Percentiles rank a stretch among this genome's conserved stretches.
phyloP scores from a whole-genome alignment of 2,329 filamentous ascomycete genomes.

The Drechmeria coniospora region DNA sequence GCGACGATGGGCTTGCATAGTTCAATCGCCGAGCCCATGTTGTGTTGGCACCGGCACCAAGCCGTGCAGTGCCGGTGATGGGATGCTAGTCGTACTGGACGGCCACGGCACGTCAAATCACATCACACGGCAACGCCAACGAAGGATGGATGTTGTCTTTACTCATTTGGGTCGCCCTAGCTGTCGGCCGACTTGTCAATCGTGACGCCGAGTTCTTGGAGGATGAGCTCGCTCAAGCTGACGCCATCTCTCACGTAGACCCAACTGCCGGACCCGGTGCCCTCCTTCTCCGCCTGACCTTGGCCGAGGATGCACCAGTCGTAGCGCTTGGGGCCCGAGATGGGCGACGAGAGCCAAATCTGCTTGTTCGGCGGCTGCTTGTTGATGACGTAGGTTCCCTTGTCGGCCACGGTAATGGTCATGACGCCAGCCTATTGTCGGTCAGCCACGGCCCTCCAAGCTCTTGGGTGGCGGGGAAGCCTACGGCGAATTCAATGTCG shows the following conservation, averaged over 20 bases:
- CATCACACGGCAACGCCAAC: too few relatives aligned
- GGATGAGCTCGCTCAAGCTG: slow-evolving; percentile 56
- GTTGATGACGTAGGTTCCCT: slow-evolving; percentile 86
- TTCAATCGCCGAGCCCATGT: too few relatives aligned
- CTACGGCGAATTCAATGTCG: slow-evolving; percentile 79
- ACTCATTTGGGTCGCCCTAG: slow-evolving; percentile 5
- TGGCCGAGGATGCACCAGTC: slow-evolving; percentile 72
- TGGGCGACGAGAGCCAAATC: slow-evolving; percentile 89
- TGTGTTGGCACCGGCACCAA: too few relatives aligned
- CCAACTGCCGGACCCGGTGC: slow-evolving; percentile 61
- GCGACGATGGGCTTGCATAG: too few relatives aligned
- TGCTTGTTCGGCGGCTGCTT: slow-evolving; percentile 97
- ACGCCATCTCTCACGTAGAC: slow-evolving; percentile 76
- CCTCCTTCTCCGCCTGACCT: slow-evolving; percentile 60
- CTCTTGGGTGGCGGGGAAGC: slow-evolving; percentile 15
- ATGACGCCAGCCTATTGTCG: slow-evolving; percentile 75
- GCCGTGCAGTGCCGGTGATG: too few relatives aligned
- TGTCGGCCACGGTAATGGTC: slow-evolving; percentile 51
- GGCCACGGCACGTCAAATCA: too few relatives aligned
- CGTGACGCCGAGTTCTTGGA: slow-evolving; percentile 59
- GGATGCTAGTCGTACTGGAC: too few relatives aligned
- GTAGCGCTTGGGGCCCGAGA: slow-evolving; percentile 84
- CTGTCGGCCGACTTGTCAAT: slow-evolving; percentile 21
- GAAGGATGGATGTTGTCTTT: too few relatives aligned
- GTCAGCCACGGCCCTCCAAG: slow-evolving; percentile 2